These are phyloP conservation scores for Hypholoma fasciculare DNA, from an alignment of 768 basidiomycete species.

Conservation along the genomic window DNA sequence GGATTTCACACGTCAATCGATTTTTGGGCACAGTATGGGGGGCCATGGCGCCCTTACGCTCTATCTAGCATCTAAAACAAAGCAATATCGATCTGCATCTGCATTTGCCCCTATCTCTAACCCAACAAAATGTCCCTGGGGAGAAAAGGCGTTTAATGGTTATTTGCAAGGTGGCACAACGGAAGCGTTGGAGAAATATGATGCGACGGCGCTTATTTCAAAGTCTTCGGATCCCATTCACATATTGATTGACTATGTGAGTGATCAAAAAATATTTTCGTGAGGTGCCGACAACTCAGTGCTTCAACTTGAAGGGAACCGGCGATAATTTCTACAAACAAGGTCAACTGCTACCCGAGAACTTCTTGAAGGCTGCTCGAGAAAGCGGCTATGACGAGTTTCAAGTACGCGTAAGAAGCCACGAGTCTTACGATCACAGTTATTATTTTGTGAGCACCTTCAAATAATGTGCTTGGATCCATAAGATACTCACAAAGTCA, in stretches of 20 bases:
- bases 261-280: slow-evolving; percentile 21
- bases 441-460: slow-evolving; percentile 73
- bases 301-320: slow-evolving; percentile 54
- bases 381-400: slow-evolving; percentile 70
- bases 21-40: slow-evolving; percentile 98
- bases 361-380: slow-evolving; percentile 79
- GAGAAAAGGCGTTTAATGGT: slow-evolving; percentile 85
- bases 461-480: not conserved
- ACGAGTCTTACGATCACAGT: slow-evolving; percentile 86
- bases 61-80: slow-evolving; percentile 74
- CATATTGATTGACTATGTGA: slow-evolving; percentile 84
- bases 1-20: slow-evolving; percentile 83
- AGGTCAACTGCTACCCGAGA: slow-evolving; percentile 88
- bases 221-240: slow-evolving; percentile 63
- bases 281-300: not conserved
- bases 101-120: slow-evolving; percentile 89
- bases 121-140: slow-evolving; percentile 88
- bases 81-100: slow-evolving; percentile 81
- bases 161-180: slow-evolving; percentile 77
- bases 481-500: not conserved
- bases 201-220: slow-evolving; percentile 82
- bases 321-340: slow-evolving; percentile 82
- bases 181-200: slow-evolving; percentile 75
- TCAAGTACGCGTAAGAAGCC: slow-evolving; percentile 76
- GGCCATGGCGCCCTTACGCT: slow-evolving; percentile 94